Conservation (phyloP, 106 monocot species). For the Phalaenopsis equestris region DNA sequence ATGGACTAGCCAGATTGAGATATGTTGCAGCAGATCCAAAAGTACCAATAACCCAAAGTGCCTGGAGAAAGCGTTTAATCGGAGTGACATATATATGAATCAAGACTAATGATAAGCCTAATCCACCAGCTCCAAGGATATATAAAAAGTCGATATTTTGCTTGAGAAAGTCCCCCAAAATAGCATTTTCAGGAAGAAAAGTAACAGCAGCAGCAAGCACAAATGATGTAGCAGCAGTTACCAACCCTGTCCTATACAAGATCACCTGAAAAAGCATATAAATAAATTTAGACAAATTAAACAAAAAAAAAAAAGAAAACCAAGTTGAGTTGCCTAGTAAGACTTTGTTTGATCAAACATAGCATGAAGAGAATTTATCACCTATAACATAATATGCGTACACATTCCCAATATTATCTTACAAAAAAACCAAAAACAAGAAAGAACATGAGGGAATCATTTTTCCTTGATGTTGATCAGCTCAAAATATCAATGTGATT, state of each 20-base stretch:
- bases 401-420: too few species aligned
- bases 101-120: slow-evolving; percentile 76
- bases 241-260: slow-evolving; percentile 75
- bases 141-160: slow-evolving; percentile 58
- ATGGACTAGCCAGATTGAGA: slow-evolving; percentile 51
- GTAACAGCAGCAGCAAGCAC: slow-evolving; percentile 58
- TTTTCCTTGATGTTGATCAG: too few species aligned
- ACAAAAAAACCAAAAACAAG: too few species aligned
- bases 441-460: too few species aligned
- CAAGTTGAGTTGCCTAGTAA: too few species aligned
- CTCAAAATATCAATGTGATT: too few species aligned
- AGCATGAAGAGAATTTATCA: too few species aligned
- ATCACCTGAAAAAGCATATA: slow-evolving; percentile 58
- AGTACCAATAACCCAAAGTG: slow-evolving; percentile 65
- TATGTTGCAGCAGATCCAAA: slow-evolving; percentile 69
- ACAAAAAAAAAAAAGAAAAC: not conserved
- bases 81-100: slow-evolving; percentile 94
- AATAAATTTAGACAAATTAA: not conserved
- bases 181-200: slow-evolving; percentile 56
- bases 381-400: too few species aligned
- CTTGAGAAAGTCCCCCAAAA: slow-evolving; percentile 36
- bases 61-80: slow-evolving; percentile 85
- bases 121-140: slow-evolving; percentile 59
- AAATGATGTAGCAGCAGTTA: slow-evolving; percentile 75
- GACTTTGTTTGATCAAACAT: too few species aligned